Conservation (phyloP, 306 rosid species). For the Cucumis cinereus region DNA sequence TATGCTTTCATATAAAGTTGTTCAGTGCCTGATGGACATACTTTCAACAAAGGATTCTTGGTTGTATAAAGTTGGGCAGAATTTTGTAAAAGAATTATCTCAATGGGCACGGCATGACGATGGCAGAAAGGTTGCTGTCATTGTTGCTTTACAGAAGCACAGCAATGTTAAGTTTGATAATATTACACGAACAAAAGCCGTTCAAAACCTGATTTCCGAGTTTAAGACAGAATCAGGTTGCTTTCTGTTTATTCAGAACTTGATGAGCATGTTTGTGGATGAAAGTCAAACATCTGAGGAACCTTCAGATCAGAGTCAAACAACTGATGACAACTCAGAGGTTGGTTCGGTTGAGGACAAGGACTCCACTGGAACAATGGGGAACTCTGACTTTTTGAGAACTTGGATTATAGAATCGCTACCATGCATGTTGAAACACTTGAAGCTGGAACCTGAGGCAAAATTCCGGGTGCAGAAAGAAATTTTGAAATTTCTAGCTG, state of each 20-base stretch:
- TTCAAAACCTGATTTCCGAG: slow-evolving; percentile 69
- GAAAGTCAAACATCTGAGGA: slow-evolving; percentile 70
- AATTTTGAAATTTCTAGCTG: slow-evolving; percentile 79
- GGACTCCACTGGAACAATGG: slow-evolving; percentile 44
- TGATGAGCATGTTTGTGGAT: slow-evolving; percentile 65
- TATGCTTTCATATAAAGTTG: slow-evolving; percentile 62
- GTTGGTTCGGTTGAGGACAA: slow-evolving; percentile 74
- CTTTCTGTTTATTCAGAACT: slow-evolving; percentile 73
- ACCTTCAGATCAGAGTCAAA: slow-evolving; percentile 98
- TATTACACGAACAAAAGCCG: slow-evolving; percentile 50
- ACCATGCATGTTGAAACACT: slow-evolving; percentile 58
- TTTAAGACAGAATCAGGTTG: slow-evolving; percentile 77
- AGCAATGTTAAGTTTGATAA: slow-evolving; percentile 73
- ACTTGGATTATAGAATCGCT: slow-evolving; percentile 90
- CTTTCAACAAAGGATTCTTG: slow-evolving; percentile 72
- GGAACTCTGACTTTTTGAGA: slow-evolving; percentile 64
- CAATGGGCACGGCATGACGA: slow-evolving; percentile 77
- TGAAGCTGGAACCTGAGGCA: slow-evolving; percentile 52
- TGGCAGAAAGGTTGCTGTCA: slow-evolving; percentile 67
- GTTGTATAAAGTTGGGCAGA: slow-evolving; percentile 67
- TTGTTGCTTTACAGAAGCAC: slow-evolving; percentile 88
- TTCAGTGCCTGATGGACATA: slow-evolving; percentile 79
- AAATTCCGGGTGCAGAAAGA: slow-evolving; percentile 62
- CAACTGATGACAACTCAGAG: slow-evolving; percentile 95
- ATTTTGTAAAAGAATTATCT: slow-evolving; percentile 57